Percentiles rank a stretch among this genome's conserved stretches.
phyloP scores from a whole-genome alignment of 2,329 filamentous ascomycete species.

The Colletotrichum sp. region DNA sequence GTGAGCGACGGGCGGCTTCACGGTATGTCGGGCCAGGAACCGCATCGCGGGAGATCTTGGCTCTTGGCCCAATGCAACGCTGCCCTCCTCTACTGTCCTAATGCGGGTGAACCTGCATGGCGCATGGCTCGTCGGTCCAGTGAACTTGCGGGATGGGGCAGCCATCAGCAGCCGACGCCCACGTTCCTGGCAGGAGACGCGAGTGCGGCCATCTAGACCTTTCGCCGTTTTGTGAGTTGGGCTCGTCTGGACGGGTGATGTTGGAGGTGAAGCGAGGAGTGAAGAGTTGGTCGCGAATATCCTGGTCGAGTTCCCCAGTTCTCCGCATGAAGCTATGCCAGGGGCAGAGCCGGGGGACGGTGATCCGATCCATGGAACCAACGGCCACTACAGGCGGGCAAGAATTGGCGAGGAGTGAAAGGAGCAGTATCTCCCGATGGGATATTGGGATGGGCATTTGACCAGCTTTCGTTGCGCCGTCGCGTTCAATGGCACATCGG shows the following conservation, averaged over 20 bases:
- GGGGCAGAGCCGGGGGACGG: background rate
- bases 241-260: background rate
- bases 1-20: background rate
- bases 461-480: background rate
- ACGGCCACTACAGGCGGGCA: background rate
- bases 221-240: background rate
- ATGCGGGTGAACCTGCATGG: background rate
- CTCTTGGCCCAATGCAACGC: background rate
- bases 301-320: background rate
- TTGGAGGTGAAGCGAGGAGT: background rate
- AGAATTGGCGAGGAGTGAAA: background rate
- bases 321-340: slow-evolving; percentile 6
- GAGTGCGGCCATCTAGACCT: background rate
- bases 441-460: background rate
- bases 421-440: background rate
- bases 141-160: background rate
- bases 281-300: background rate
- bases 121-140: background rate
- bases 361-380: background rate
- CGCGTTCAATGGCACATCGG: background rate
- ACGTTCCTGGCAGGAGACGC: background rate
- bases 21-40: slow-evolving; percentile 20
- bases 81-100: background rate
- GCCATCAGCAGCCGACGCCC: background rate
- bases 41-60: slow-evolving; percentile 1